A percentile compares a stretch with the other conserved stretches of the same genome.
Evolutionary conservation across 495 filamentous ascomycete species (phyloP).

Genomic region (Cercophora samala): DNA sequence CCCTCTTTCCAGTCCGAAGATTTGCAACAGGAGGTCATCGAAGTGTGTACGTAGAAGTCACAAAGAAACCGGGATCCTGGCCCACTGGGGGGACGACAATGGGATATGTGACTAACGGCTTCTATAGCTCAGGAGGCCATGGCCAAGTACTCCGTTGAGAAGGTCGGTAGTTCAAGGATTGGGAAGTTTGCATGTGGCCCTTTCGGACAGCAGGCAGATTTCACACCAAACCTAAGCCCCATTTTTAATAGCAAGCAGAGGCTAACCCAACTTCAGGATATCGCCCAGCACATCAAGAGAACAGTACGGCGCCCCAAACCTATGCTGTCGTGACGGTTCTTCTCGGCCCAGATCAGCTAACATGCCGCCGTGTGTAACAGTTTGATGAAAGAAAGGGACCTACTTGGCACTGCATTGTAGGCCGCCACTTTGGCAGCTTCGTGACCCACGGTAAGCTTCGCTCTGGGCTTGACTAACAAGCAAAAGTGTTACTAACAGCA

Average conservation of each 20-base stretch:
- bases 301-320: slow-evolving; percentile 56
- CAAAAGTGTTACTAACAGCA: neutral
- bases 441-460: slow-evolving; percentile 82
- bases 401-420: slow-evolving; percentile 98
- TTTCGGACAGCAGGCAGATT: neutral
- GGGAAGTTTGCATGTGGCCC: neutral
- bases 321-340: neutral
- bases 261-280: slow-evolving; percentile 58
- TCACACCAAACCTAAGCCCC: neutral
- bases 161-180: slow-evolving; percentile 50
- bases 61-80: neutral
- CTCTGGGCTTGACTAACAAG: neutral
- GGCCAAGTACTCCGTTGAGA: slow-evolving; percentile 88
- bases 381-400: slow-evolving; percentile 89
- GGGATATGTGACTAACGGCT: slow-evolving; percentile 11
- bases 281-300: slow-evolving; percentile 96
- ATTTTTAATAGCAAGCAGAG: slow-evolving; percentile 9
- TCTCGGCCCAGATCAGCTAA: slow-evolving; percentile 20
- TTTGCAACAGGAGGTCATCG: slow-evolving; percentile 91
- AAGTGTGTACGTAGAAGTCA: slow-evolving; percentile 69
- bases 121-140: slow-evolving; percentile 83
- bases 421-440: slow-evolving; percentile 97
- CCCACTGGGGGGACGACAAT: neutral
- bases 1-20: slow-evolving; percentile 73
- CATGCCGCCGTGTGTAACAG: slow-evolving; percentile 41